Percentiles rank a stretch among this genome's conserved stretches.
phyloP scores from a whole-genome alignment of 805 yeast species.

The Pichia membranifaciens region DNA sequence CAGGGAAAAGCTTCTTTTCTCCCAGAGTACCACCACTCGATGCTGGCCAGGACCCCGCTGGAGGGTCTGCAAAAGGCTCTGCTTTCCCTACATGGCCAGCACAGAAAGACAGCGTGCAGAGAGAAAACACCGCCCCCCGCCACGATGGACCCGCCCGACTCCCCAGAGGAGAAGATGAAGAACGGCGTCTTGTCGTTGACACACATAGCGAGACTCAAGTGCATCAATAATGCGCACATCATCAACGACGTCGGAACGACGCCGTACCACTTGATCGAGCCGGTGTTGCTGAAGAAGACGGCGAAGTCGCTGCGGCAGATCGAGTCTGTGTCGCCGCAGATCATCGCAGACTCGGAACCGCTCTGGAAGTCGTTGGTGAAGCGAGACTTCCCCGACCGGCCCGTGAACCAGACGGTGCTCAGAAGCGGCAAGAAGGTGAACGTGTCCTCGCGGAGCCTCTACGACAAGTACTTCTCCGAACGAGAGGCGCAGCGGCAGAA shows the following conservation, averaged over 20 bases:
- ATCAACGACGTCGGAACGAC: conserved; percentile 30
- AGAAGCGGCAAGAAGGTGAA: conserved; percentile 17
- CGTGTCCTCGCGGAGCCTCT: conserved; percentile 36
- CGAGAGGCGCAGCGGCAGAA: conserved; percentile 38
- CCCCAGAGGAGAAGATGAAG: conserved; percentile 1
- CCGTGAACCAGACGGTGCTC: conserved; percentile 20
- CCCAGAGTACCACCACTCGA: too few species aligned
- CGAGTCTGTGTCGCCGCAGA: conserved; percentile 39
- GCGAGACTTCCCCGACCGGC: conserved; percentile 45
- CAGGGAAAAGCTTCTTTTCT: too few species aligned
- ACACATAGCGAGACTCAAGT: conserved; percentile 25
- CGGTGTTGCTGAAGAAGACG: conserved; percentile 40
- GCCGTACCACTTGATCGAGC: conserved; percentile 43
- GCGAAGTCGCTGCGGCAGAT: conserved; percentile 38
- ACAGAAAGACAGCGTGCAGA: too few species aligned
- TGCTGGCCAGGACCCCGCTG: too few species aligned
- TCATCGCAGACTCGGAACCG: conserved; percentile 37
- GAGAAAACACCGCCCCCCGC: too few species aligned
- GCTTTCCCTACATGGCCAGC: too few species aligned
- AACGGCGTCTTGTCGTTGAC: conserved; percentile 23
- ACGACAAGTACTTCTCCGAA: conserved; percentile 35
- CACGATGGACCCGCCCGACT: too few species aligned
- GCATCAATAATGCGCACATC: conserved; percentile 28
- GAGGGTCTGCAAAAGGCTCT: too few species aligned
- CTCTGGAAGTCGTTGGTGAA: conserved; percentile 41